Base-by-base conservation (phyloP, 2,329 filamentous ascomycete species). In the Davidsoniella australis region DNA sequence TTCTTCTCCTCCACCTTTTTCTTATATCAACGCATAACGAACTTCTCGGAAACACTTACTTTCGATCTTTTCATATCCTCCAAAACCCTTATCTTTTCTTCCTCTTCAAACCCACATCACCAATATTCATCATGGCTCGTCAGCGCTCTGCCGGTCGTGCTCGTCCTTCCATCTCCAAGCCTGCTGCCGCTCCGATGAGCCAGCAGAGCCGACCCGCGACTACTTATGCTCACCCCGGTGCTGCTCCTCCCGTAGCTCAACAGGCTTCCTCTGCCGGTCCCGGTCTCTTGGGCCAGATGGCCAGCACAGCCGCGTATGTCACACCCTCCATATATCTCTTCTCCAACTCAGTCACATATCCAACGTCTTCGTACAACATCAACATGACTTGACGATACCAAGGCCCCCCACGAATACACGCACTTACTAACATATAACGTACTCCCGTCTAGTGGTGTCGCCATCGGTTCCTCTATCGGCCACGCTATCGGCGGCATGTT, bases 281-380 rank as follows among this genome's bases (percentile, higher is more conserved):
- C 4, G 89, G 91, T 55, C 73, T 98, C 9, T 86, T 98, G 58
- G 89, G 86, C 53, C 86, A 96, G 73, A 95, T 98, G 84, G 91
- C 91, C 57, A 87, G 81, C 63, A 98, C 91, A 51, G 91, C 91
- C 65, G 91, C 91, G 89, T 96, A 81, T 71, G 87, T 80, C 10
- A 17, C 48, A 33, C n/a, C 18, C n/a, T 45, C 10, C 18, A 40
- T 23, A 44, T 18, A 26, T 45, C 43, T 42, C 41, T 23, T 23
- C 20, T 8, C 20, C 4, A 23, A 23, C 20, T 48, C 26, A 23
- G 37, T 43, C 50, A 39, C 23, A 12, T 5, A 14, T 26, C 24
- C 23, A 10, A 38, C 9, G 6, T 41, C 20, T 12, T 4, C 16
- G 46, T 9, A 33, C 29, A 33, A 33, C 29, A 33, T 9, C 29